Conservation (phyloP, 2,329 filamentous ascomycete species). For the Parastagonospora avenae region DNA sequence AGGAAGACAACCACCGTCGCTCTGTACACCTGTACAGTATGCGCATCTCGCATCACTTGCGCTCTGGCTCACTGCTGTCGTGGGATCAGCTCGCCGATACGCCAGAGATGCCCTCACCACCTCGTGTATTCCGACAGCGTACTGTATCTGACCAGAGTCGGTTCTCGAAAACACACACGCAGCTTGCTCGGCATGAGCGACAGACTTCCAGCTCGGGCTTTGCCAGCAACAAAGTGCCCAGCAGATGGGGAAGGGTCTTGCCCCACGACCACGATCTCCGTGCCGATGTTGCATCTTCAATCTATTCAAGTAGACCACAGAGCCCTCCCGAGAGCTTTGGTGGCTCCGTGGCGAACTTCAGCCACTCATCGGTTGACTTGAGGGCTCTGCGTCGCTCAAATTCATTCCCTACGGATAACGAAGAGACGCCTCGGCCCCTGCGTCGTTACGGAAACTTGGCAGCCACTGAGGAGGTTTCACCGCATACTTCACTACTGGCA, state of each 20-base stretch:
- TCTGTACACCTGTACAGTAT: conserved; percentile 52
- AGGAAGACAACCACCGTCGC: conserved; percentile 20
- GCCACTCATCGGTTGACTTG: conserved; percentile 11
- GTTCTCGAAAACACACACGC: conserved; percentile 10
- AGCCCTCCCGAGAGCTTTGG: conserved; percentile 42
- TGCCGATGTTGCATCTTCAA: conserved; percentile 41
- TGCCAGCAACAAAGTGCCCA: conserved; percentile 41
- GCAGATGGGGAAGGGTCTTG: conserved; percentile 46
- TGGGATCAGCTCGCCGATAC: conserved; percentile 39
- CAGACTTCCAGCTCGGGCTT: conserved; percentile 46
- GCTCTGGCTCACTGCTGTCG: conserved; percentile 48
- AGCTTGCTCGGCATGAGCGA: conserved; percentile 27
- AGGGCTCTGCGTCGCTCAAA: conserved; percentile 20
- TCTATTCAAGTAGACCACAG: conserved; percentile 48
- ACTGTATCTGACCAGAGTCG: conserved; percentile 27
- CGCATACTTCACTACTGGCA: conserved; percentile 2
- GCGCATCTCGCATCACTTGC: conserved; percentile 53
- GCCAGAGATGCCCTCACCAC: conserved; percentile 21
- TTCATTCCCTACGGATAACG: conserved; percentile 30
- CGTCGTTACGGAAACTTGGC: conserved; percentile 17
- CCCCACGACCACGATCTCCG: conserved; percentile 12
- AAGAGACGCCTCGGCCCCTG: conserved; percentile 27
- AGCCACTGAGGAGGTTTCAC: background rate
- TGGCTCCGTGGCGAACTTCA: conserved; percentile 23
- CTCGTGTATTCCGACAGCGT: conserved; percentile 18